A percentile compares a stretch with the other conserved stretches of the same genome.
phyloP scores from a whole-genome alignment of 1,284 basidiomycete species.

The Ustilago vetiveriae region DNA sequence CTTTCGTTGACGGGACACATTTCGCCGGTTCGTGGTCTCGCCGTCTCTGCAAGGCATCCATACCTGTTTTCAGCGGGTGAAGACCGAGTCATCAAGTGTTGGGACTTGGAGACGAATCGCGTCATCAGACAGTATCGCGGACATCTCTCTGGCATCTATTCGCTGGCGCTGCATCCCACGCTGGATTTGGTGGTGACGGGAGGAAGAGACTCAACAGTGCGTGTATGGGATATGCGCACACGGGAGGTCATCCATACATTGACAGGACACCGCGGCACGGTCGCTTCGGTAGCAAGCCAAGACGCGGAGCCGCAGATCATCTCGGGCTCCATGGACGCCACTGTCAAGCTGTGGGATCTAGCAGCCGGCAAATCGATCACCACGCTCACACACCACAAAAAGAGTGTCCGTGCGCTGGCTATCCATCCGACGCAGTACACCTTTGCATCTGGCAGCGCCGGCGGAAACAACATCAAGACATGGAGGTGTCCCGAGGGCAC shows the following conservation, averaged over 20 bases:
- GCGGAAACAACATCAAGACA: conserved; percentile 98
- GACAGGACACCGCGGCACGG: conserved; percentile 89
- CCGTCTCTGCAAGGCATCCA: conserved; percentile 89
- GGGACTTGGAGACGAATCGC: conserved; percentile 98
- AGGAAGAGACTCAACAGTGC: conserved; percentile 91
- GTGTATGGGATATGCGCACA: conserved; percentile 99
- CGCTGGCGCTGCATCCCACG: conserved; percentile 82
- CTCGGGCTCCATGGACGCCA: conserved; percentile 97
- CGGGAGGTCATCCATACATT: conserved; percentile 94
- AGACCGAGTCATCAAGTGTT: conserved; percentile 99
- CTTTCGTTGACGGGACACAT: conserved; percentile 96
- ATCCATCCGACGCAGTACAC: conserved; percentile 89
- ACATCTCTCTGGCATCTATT: conserved; percentile 93
- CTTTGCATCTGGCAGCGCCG: conserved; percentile 92
- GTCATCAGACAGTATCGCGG: conserved; percentile 98
- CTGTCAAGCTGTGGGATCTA: conserved; percentile 96
- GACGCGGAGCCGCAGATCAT: conserved; percentile 97
- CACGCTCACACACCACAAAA: conserved; percentile 97
- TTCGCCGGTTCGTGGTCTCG: conserved; percentile 91
- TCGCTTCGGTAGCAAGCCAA: conserved; percentile 92
- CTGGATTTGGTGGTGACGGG: conserved; percentile 93
- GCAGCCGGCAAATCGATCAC: conserved; percentile 95
- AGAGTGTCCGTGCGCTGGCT: conserved; percentile 88
- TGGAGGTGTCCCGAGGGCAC: conserved; percentile 97
- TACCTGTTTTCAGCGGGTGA: conserved; percentile 97